These are phyloP conservation scores for Scutellaria baicalensis DNA, from an alignment of 257 asterid genomes.

Conservation along the genomic window DNA sequence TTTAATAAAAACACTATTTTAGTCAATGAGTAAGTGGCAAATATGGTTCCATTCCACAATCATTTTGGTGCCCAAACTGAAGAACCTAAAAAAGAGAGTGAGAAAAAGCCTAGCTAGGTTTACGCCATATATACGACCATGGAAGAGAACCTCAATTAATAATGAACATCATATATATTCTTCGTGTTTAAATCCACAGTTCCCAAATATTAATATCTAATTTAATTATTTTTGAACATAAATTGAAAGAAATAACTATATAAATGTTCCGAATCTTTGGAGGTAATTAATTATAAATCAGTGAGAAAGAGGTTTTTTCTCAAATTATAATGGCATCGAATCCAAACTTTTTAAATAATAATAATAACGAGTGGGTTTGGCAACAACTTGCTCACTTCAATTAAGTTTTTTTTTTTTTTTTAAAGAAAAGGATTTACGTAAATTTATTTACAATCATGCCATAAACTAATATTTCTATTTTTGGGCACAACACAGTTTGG, in stretches of 20 bases:
- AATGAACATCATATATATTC: not conserved
- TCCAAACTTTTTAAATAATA: constrained; percentile 8
- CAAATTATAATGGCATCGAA: constrained; percentile 25
- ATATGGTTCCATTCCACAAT: not conserved
- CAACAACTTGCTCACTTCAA: constrained; percentile 19
- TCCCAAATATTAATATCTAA: not conserved
- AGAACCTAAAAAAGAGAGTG: not conserved
- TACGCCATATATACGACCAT: constrained; percentile 20
- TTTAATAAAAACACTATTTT: constrained; percentile 16
- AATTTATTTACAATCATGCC: too few relatives aligned
- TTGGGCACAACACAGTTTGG: too few relatives aligned
- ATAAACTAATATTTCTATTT: too few relatives aligned
- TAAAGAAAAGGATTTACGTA: too few relatives aligned
- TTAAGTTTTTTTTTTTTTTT: not conserved
- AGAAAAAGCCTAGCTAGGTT: constrained; percentile 1
- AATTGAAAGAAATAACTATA: not conserved
- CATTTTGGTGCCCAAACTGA: not conserved
- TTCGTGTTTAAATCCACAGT: too few relatives aligned
- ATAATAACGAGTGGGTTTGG: constrained; percentile 16
- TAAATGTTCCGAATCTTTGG: constrained; percentile 10
- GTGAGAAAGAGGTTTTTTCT: constrained; percentile 18
- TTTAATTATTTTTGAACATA: not conserved
- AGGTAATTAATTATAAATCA: constrained; percentile 3
- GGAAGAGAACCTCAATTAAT: constrained; percentile 25
- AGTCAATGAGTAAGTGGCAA: constrained; percentile 31